Evolutionary conservation across 2,329 filamentous ascomycete genomes (phyloP), one percentile per base, ranked within the genome.

Genomic region (Diaporthe vaccinii): DNA sequence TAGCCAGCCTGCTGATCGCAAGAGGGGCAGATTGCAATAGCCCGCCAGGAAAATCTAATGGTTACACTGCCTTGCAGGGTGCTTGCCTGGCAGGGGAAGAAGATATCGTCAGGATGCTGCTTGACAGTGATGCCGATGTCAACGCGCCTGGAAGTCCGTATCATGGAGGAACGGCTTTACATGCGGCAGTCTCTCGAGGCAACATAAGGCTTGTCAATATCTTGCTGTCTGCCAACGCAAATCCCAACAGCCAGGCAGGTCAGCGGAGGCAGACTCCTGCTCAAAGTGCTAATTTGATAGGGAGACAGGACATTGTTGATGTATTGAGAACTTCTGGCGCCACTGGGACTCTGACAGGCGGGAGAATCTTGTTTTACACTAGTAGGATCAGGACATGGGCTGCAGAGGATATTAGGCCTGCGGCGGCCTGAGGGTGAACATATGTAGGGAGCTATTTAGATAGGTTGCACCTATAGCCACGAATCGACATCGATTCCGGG

Each of bases 71-170:
- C 12, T 62, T 84, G 31, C 83, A 84, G 74, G 82, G 78, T 4
- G 83, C 83, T 20, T 78, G 78, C 12, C 76, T 88, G 0, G 83
- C 81, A 2, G 82, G 83, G 0, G 82, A 85, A 3, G 81, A 85
- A 61, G 83, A 84, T 14, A 22, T 80, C 14, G 79, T 80, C 15
- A 62, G 73, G 28, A 9, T 75, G 31, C 74, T 82, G 22, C 75
- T 81, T 22, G 75, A 36, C 0, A 58, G 55, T 6, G 79, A 79
- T 3, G 79, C 80, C 17, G 77, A 79, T 12, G 74, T 80, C 20
- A 76, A 81, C 34, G 78, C 79, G 0, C 65, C 74, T 8, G 81
- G 80, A 25, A 79, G 79, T 58, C 41, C 57, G 7, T 79, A 73
- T 49, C 71, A 76, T 10, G 80, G 80, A 17, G 77, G 67, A 1